These are phyloP conservation scores for Ogataea glucozyma DNA, from an alignment of 805 yeast genomes.

Conservation along the genomic window DNA sequence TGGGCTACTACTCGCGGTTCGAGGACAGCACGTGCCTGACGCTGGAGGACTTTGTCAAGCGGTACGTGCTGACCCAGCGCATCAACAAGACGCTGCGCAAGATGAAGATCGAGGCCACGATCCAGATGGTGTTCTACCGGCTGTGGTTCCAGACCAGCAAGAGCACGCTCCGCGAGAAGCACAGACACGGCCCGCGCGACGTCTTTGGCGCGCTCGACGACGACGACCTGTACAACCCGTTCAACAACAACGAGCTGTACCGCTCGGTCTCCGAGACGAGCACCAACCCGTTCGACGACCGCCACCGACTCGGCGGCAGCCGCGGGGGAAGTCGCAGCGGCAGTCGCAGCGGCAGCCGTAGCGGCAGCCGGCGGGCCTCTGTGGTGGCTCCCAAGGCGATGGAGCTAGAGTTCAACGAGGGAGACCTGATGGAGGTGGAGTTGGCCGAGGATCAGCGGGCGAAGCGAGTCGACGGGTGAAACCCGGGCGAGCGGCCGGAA, in stretches of 20 bases:
- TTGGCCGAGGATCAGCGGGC: too few relatives aligned
- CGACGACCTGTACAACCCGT: conserved; percentile 23
- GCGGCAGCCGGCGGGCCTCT: not conserved
- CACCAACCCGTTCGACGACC: conserved; percentile 31
- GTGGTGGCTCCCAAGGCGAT: not conserved
- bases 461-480: too few relatives aligned
- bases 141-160: conserved; percentile 42
- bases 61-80: conserved; percentile 57
- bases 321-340: too few relatives aligned
- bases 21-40: conserved; percentile 76
- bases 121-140: conserved; percentile 49
- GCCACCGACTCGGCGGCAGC: conserved; percentile 4
- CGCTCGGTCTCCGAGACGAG: conserved; percentile 30
- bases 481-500: too few relatives aligned
- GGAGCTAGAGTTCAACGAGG: conserved; percentile 1
- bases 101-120: conserved; percentile 45
- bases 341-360: too few relatives aligned
- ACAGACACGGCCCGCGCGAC: conserved; percentile 3
- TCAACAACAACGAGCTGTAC: conserved; percentile 23
- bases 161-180: conserved; percentile 1
- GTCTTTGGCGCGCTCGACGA: too few relatives aligned
- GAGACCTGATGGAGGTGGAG: conserved; percentile 13
- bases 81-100: conserved; percentile 49
- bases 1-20: conserved; percentile 77
- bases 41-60: conserved; percentile 66